Conservation (phyloP, 139 green algal species). For the Micractinium sp. region DNA sequence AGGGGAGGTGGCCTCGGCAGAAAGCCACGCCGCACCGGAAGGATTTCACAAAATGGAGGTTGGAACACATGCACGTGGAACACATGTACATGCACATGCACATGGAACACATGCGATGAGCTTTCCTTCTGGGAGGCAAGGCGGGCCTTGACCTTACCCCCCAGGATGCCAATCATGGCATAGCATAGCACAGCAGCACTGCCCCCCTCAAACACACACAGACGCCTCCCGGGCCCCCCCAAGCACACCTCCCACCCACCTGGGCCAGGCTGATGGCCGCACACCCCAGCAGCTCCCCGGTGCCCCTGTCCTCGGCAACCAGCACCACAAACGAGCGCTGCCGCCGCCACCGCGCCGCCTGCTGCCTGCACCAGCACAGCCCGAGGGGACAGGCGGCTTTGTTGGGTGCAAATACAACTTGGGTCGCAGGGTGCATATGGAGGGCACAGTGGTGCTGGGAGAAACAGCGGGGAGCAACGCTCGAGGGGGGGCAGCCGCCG, state of each 20-base stretch:
- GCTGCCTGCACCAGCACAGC: not conserved
- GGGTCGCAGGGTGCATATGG: not conserved
- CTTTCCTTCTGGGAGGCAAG: not conserved
- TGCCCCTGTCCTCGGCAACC: constrained; percentile 29
- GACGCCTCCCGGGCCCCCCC: not conserved
- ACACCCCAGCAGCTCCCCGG: constrained; percentile 32
- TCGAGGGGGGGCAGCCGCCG: too few species aligned
- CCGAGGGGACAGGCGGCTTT: too few species aligned
- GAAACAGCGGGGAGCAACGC: too few species aligned
- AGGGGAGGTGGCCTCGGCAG: not conserved
- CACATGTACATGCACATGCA: not conserved
- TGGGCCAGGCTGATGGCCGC: constrained; percentile 47
- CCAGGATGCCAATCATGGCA: too few species aligned
- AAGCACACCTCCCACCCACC: not conserved
- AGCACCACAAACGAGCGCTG: constrained; percentile 28
- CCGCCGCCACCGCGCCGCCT: constrained; percentile 17
- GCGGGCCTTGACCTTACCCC: too few species aligned
- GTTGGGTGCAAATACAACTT: too few species aligned
- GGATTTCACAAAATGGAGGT: too few species aligned
- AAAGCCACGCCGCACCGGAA: too few species aligned
- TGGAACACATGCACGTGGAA: not conserved
- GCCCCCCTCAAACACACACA: not conserved
- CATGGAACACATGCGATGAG: not conserved
- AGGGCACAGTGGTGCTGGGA: not conserved
- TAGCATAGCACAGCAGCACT: not conserved